Evolutionary conservation across 768 basidiomycete genomes (phyloP).

Genomic region (Amyloporia xantha): DNA sequence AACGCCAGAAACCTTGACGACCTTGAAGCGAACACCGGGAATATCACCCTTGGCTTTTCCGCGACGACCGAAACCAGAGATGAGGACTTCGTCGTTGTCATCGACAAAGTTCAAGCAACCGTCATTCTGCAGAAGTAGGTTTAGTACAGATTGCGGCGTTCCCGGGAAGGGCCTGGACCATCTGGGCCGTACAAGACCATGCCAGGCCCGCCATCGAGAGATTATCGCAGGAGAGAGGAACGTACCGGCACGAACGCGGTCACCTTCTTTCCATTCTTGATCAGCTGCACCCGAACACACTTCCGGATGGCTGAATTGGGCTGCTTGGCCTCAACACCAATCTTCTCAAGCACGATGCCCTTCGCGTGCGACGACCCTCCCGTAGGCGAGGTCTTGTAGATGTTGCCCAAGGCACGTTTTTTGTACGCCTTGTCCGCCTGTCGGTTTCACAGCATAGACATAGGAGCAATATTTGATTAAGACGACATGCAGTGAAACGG

Average conservation of each 20-base stretch:
- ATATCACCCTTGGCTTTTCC: constrained; percentile 99
- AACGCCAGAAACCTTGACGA: constrained; percentile 99
- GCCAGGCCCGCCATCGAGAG: not conserved
- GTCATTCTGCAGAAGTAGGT: constrained; percentile 58
- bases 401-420: constrained; percentile 98
- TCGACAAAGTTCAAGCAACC: constrained; percentile 98
- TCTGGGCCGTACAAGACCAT: not conserved
- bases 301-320: constrained; percentile 99
- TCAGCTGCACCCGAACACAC: constrained; percentile 99
- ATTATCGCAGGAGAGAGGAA: constrained; percentile 15
- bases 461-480: not conserved
- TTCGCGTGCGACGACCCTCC: constrained; percentile 99
- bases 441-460: not conserved
- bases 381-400: constrained; percentile 99
- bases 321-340: constrained; percentile 99
- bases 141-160: not conserved
- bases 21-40: constrained; percentile 99
- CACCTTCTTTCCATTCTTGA: constrained; percentile 99
- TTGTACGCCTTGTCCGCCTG: constrained; percentile 99
- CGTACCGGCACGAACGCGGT: constrained; percentile 98
- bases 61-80: constrained; percentile 99
- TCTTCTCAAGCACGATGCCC: constrained; percentile 99
- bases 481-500: not conserved
- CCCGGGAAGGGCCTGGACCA: constrained; percentile 6
- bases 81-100: constrained; percentile 99